These are phyloP conservation scores for Botrytis deweyae DNA, from an alignment of 2,329 filamentous ascomycete species.

Conservation along the genomic window DNA sequence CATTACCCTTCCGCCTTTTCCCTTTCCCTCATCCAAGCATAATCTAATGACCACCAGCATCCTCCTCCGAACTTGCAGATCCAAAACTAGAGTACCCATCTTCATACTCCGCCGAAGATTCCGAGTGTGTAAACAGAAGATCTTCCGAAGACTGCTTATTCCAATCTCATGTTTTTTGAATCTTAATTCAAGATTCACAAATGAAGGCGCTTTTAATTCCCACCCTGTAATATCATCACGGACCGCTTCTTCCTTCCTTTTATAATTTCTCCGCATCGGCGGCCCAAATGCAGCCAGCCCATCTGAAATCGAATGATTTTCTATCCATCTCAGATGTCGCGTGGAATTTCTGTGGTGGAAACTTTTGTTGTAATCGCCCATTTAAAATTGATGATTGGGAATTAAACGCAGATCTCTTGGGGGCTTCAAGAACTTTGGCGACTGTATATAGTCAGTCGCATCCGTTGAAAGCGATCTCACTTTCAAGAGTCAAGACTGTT, in stretches of 20 bases:
- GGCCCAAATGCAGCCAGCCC: not conserved
- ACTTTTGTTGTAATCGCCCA: not conserved
- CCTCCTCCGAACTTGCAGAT: not conserved
- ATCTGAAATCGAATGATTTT: not conserved
- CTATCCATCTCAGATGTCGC: not conserved
- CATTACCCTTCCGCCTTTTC: accelerated
- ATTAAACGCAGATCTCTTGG: not conserved
- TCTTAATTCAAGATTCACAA: not conserved
- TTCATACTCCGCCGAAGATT: not conserved
- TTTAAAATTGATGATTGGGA: not conserved
- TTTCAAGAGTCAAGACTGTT: not conserved
- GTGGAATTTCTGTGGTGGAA: not conserved
- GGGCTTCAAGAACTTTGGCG: not conserved
- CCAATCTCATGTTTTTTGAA: not conserved
- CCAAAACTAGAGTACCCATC: not conserved
- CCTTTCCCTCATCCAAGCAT: not conserved
- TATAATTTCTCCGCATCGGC: not conserved
- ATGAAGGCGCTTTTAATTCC: not conserved
- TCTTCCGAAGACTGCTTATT: not conserved
- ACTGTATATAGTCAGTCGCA: not conserved
- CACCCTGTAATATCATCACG: not conserved
- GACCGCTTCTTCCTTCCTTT: not conserved
- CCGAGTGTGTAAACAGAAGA: not conserved
- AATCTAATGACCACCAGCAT: not conserved
- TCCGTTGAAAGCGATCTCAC: not conserved